Conservation (phyloP, 805 yeast species). For the Wilhelminamyces savonicus region DNA sequence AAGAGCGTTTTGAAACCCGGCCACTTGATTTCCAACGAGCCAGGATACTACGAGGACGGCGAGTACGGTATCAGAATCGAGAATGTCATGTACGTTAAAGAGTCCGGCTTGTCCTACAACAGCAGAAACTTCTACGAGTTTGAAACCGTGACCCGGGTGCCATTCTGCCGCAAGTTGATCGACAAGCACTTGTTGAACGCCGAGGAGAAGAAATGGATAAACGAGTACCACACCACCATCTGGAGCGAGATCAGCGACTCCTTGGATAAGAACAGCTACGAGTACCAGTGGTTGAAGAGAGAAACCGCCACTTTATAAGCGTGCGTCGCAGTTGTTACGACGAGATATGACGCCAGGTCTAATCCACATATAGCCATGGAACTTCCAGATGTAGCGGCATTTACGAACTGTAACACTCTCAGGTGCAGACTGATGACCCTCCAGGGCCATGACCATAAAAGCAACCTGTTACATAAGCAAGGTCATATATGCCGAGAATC, state of each 20-base stretch:
- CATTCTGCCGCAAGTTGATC: slow-evolving; percentile 74
- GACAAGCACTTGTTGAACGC: slow-evolving; percentile 48
- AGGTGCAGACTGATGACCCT: too few relatives aligned
- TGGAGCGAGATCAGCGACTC: slow-evolving; percentile 42
- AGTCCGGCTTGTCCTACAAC: slow-evolving; percentile 38
- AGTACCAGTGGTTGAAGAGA: slow-evolving; percentile 44
- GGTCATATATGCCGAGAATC: too few relatives aligned
- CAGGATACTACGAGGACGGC: slow-evolving; percentile 56
- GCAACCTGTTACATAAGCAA: too few relatives aligned
- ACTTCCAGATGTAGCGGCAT: too few relatives aligned
- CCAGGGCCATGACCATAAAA: too few relatives aligned
- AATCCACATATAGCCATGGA: too few relatives aligned
- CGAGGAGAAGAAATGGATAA: slow-evolving; percentile 65
- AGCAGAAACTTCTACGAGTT: slow-evolving; percentile 59
- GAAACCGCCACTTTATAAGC: slow-evolving; percentile 33
- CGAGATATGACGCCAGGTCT: too few relatives aligned
- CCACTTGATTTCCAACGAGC: slow-evolving; percentile 53
- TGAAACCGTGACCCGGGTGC: slow-evolving; percentile 80
- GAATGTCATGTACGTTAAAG: slow-evolving; percentile 43
- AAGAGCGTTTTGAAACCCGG: slow-evolving; percentile 42
- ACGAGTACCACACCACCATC: slow-evolving; percentile 56
- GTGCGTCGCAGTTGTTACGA: too few relatives aligned
- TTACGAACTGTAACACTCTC: too few relatives aligned
- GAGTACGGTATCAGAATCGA: slow-evolving; percentile 55
- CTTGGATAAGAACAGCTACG: slow-evolving; percentile 31